phyloP scores from a whole-genome alignment of 176 grass and related monocot genomes.

The Paspalum notatum region DNA sequence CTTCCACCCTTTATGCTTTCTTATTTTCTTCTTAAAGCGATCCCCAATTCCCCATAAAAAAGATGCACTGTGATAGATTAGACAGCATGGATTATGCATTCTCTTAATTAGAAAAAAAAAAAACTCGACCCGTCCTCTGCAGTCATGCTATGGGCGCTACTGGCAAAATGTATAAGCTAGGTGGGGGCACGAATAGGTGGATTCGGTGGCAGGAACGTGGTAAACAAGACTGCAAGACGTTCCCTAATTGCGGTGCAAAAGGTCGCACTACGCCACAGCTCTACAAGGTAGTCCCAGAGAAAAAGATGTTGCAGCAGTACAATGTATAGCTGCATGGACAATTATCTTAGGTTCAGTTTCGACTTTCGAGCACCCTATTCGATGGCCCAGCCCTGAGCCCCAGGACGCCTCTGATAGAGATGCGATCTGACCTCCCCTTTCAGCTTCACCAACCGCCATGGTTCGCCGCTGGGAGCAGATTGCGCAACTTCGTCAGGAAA shows the following conservation, averaged over 20 bases:
- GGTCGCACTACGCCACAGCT: neutral
- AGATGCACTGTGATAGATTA: neutral
- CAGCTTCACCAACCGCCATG: constrained; percentile 17
- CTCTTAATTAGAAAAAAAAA: neutral
- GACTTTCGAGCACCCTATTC: too few relatives aligned
- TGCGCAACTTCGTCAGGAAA: neutral
- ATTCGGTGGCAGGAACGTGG: neutral
- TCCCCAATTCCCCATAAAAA: neutral
- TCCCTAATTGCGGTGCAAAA: neutral
- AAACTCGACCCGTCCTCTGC: neutral
- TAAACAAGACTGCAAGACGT: neutral
- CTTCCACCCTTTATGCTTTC: constrained; percentile 25
- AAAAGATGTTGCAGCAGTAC: neutral
- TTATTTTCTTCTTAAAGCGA: neutral
- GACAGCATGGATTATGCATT: neutral
- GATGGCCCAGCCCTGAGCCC: too few relatives aligned
- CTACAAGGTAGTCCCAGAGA: neutral
- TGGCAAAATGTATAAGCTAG: neutral
- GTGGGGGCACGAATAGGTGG: neutral
- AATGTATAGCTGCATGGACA: neutral
- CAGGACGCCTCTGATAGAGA: neutral
- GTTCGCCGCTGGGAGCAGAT: constrained; percentile 21
- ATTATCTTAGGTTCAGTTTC: neutral
- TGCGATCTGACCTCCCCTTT: neutral
- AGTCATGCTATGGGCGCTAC: too few relatives aligned